Base-by-base conservation (phyloP, 768 basidiomycete species). In the Boletus subcaerulescens region DNA sequence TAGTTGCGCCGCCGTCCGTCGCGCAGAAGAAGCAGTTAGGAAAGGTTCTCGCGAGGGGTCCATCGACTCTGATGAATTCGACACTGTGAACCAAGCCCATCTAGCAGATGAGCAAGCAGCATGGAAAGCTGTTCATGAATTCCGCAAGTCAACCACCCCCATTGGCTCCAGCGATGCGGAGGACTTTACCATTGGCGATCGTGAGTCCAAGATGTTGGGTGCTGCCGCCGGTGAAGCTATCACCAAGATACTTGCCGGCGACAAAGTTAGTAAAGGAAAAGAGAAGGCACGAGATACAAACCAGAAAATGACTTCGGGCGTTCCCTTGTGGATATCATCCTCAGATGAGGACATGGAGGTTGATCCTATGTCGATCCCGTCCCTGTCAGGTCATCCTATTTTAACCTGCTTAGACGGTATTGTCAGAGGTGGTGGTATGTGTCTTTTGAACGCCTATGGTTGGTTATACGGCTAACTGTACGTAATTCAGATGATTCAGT, bases 11-110 rank as follows among this genome's bases (percentile, higher is more conserved):
- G 80, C 76, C 9, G 62, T 81, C 50, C 72, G 66, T 56, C 76
- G 65, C 14, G 84, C 82, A 14, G 81, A 83, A 58, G 67, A 62
- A 40, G 72, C 73, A 13, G 53, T 76, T 4, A 67, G 61, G 36
- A 68, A 71, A 48, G 73, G 64, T 49, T 67, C 67, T 39, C 48
- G 59, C 4, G 61, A 74, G 20, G 45, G 71, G 35, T 57, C 53
- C 10, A 29, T 54, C 1, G 33, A 24, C n/a, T 55, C 50, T 12
- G 53, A 57, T 35, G 68, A 69, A 35, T 60, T 67, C 41, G 67
- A 70, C 50, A n/a, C 40, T 20, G 7, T 48, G 26, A 31, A 52
- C 39, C 57, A 26, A 22, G 38, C 45, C 10, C 35, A 42, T 47
- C 72, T 76, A 54, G 48, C 66, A 10, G 69, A 77, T 45, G 77